Evolutionary conservation across 2,329 filamentous ascomycete genomes (phyloP), one percentile per base, ranked within the genome.

Genomic region (Aspergillus fumigatus): DNA sequence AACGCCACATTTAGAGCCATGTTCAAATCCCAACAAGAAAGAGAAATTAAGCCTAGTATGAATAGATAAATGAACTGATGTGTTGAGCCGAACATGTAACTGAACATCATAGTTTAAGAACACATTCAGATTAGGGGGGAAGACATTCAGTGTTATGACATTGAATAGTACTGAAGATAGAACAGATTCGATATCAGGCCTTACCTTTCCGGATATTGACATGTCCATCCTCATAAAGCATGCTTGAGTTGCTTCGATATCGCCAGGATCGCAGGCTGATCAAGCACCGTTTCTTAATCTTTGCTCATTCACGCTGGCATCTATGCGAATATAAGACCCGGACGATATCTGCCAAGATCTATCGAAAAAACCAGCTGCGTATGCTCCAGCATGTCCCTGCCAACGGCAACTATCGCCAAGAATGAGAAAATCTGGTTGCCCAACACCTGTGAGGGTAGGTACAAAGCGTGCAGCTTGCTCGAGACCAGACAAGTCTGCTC

Each of bases 371-470:
- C 82, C 83, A 70, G 84, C 74, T 2, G 81, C 81, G 55, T 81
- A 65, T 4, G 77, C 73, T 4, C 82, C 82, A 47, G 77, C 80
- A 48, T 79, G 68, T 1, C 82, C 82, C 60, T 76, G 77, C 78
- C 78, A 82, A 55, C 74, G 72, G 65, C 78, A 78, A 25, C 68
- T 73, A 52, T 70, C 64, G 47, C 77, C 73, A 27, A 81, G 62
- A 2, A 85, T 66, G 4, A 85, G 72, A 62, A 84, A 84, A 61
- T 85, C 82, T 11, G 83, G 82, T 61, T 83, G 80, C 0, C 82
- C 82, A 50, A 78, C 79, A 8, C 83, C 83, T 19, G 82, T 82
- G 52, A 84, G 67, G 61, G 80, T 79, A 0, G 83, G 83, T 25
- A 84, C 73, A 40, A 85, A 69, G 29, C 82, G 75, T 4, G 80